Evolutionary conservation across 2,329 filamentous ascomycete genomes (phyloP).

Genomic region (Camillea tinctor): DNA sequence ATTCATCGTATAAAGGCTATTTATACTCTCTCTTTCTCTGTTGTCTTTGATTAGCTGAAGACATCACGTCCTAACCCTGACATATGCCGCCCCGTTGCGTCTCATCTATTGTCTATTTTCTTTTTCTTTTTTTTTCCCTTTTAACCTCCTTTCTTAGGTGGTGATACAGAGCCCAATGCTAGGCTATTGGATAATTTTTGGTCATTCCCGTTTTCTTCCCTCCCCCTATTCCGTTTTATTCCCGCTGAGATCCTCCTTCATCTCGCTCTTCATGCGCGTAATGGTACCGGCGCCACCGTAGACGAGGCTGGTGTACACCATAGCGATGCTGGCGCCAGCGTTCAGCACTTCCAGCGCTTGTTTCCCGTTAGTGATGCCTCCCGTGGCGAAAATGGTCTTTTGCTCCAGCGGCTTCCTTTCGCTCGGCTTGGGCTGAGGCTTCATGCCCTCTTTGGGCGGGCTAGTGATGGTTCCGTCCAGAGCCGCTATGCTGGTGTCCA

Average conservation of each 20-base stretch:
- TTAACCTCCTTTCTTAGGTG: neutral
- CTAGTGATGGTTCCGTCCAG: slow-evolving; percentile 35
- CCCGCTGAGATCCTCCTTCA: slow-evolving; percentile 43
- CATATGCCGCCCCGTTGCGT: neutral
- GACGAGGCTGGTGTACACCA: slow-evolving; percentile 79
- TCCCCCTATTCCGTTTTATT: slow-evolving; percentile 12
- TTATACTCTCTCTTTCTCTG: neutral
- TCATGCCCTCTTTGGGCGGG: slow-evolving; percentile 23
- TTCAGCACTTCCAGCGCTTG: slow-evolving; percentile 81
- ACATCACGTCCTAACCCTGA: neutral
- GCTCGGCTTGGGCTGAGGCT: slow-evolving; percentile 42
- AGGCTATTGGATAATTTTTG: neutral
- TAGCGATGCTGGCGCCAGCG: slow-evolving; percentile 85
- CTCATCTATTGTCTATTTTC: neutral
- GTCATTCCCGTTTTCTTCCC: neutral
- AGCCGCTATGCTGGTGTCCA: slow-evolving; percentile 33
- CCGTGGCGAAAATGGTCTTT: slow-evolving; percentile 91
- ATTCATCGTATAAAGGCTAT: slow-evolving; percentile 6
- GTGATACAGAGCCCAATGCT: neutral
- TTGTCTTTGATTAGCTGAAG: neutral
- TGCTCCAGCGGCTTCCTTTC: slow-evolving; percentile 34
- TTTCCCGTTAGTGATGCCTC: slow-evolving; percentile 84
- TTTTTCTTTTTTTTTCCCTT: neutral
- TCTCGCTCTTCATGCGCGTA: slow-evolving; percentile 64
- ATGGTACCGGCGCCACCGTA: slow-evolving; percentile 65